Conservation (phyloP, 305 asterid genomes). For the Andrographis paniculata region DNA sequence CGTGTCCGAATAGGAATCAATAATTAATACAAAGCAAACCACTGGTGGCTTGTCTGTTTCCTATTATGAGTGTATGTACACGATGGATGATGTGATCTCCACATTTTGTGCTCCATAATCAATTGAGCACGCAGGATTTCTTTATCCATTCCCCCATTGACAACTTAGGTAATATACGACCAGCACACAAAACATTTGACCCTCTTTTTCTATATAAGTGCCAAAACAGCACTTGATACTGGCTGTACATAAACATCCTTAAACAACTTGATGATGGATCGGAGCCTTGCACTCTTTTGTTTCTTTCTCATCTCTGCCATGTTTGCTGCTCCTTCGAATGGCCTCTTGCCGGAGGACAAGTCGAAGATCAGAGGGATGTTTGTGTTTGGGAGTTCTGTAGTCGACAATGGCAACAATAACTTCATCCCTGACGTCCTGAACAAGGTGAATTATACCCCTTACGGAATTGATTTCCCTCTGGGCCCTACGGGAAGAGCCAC, state of each 20-base stretch:
- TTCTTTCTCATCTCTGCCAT: background rate
- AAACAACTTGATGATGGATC: background rate
- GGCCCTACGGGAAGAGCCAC: constrained; percentile 64
- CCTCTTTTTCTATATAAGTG: background rate
- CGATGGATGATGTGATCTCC: too few relatives aligned
- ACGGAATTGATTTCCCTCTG: constrained; percentile 57
- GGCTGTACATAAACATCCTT: background rate
- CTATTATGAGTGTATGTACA: too few relatives aligned
- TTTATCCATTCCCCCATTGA: too few relatives aligned
- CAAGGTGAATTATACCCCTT: constrained; percentile 52
- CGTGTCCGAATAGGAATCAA: too few relatives aligned
- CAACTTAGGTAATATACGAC: too few relatives aligned
- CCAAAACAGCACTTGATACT: background rate
- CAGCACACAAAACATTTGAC: too few relatives aligned
- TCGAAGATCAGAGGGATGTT: constrained; percentile 45
- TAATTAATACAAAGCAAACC: too few relatives aligned
- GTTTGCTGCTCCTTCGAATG: background rate
- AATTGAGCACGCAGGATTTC: too few relatives aligned
- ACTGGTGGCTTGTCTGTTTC: too few relatives aligned
- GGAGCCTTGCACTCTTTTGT: background rate
- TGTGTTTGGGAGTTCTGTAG: constrained; percentile 77
- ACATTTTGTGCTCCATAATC: too few relatives aligned
- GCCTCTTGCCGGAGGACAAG: background rate
- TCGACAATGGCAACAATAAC: constrained; percentile 79
- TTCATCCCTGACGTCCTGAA: constrained; percentile 36